Conservation (phyloP, 2,329 filamentous ascomycete genomes). For the Phialophora macrospora region DNA sequence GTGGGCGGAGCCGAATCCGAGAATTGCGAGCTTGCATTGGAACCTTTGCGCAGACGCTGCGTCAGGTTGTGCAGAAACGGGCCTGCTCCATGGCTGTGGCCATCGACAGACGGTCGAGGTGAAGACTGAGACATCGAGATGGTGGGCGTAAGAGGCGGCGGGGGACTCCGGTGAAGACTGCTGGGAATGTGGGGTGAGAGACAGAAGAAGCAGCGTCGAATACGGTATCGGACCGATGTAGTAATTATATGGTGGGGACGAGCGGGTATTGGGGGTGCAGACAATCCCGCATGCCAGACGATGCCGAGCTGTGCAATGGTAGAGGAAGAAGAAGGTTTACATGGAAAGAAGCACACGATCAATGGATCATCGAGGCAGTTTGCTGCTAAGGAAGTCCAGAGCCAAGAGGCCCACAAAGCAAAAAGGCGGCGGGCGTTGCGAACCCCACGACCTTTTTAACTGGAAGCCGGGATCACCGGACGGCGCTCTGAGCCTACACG, state of each 20-base stretch:
- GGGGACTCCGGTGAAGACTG: conserved; percentile 7
- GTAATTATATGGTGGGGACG: background rate
- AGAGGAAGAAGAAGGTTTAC: conserved; percentile 1
- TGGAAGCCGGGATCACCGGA: conserved; percentile 3
- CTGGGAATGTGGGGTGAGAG: conserved; percentile 4
- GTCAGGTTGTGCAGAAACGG: conserved; percentile 36
- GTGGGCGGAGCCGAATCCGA: conserved; percentile 1
- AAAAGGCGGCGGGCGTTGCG: background rate
- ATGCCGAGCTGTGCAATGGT: background rate
- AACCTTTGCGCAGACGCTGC: conserved; percentile 36
- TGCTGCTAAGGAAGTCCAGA: background rate
- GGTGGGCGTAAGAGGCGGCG: conserved; percentile 6
- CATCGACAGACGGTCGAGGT: conserved; percentile 26
- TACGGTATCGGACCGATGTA: background rate
- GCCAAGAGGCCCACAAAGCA: background rate
- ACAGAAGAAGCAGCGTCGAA: background rate
- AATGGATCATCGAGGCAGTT: background rate
- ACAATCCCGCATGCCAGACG: background rate
- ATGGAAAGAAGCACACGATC: background rate
- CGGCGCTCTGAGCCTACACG: background rate
- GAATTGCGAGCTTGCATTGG: conserved; percentile 34
- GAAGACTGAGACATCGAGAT: conserved; percentile 18
- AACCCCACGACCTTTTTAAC: background rate
- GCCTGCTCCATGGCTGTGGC: conserved; percentile 19
- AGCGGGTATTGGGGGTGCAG: background rate